Evolutionary conservation across 2,329 filamentous ascomycete genomes (phyloP).

Genomic region (Fusarium sp.): DNA sequence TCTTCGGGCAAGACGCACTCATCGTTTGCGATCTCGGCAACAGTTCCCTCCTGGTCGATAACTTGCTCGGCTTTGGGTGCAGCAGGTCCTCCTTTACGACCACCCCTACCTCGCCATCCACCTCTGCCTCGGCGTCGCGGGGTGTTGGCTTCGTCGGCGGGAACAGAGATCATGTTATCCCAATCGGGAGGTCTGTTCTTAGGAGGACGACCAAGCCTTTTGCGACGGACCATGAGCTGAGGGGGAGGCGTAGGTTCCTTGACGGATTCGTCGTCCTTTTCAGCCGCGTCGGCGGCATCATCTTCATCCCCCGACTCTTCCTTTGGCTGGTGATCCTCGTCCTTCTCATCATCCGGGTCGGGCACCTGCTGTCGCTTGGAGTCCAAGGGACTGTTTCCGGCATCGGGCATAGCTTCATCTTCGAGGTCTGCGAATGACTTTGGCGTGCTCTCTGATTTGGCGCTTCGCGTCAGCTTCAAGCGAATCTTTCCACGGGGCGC

Average conservation of each 20-base stretch:
- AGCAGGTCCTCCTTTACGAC: constrained; percentile 72
- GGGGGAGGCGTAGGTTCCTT: constrained; percentile 66
- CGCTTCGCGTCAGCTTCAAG: constrained; percentile 47
- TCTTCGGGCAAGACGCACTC: constrained; percentile 91
- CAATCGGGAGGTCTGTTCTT: constrained; percentile 86
- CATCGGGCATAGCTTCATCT: constrained; percentile 46
- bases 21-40: constrained; percentile 89
- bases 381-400: constrained; percentile 40
- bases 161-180: constrained; percentile 69
- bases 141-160: constrained; percentile 64
- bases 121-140: constrained; percentile 73
- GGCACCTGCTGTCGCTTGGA: constrained; percentile 55
- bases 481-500: constrained; percentile 43
- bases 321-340: constrained; percentile 63
- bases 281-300: constrained; percentile 42
- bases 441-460: constrained; percentile 53
- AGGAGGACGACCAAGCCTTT: constrained; percentile 84
- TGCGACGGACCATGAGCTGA: constrained; percentile 73
- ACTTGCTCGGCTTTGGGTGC: constrained; percentile 84
- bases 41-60: constrained; percentile 92
- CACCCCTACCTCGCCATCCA: constrained; percentile 76
- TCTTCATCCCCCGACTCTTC: constrained; percentile 58
- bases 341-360: constrained; percentile 49
- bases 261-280: constrained; percentile 52
- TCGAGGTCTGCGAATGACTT: constrained; percentile 53